Evolutionary conservation across 768 basidiomycete genomes (phyloP), one percentile per base, ranked within the genome.

Genomic region (Phanerochaete sordida): DNA sequence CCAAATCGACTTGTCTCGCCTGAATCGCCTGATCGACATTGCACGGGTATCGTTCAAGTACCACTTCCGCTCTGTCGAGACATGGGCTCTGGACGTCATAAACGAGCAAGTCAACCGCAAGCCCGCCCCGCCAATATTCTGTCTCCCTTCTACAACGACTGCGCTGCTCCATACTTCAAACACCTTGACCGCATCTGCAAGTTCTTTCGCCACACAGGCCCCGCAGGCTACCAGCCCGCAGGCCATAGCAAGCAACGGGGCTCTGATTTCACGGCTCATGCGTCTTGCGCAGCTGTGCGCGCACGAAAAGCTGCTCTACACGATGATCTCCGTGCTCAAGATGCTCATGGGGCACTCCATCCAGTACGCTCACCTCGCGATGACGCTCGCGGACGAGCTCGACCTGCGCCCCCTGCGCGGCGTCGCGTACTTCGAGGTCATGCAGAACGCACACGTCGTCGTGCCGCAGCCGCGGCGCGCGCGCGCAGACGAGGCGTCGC

Each of bases 51-150:
- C 87, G 27, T 84, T 84, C 75, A 91, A 90, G 73, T 91, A 91
- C 65, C 79, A 82, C 24, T 90, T 90, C 81, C 87, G 84, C 69
- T 81, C 84, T 9, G 70, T 87, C 31, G 90, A 91, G 69, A 84
- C 82, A 1, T 91, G 89, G 89, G 82, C 87, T 1, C 77, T 91
- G 21, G 85, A 88, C 62, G 84, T 80, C n/a, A 85, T 91, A 49
- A 84, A 87, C 62, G 83, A 85, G 66, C 85, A 81, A 60, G 81
- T 89, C 24, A 83, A 83, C 61, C 80, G 77, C 53, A 83, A 82
- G 65, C 78, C 80, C 27, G 82, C 81, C 1, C 81, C 84, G 1
- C 73, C 84, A 62, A 72, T 83, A 53, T 75, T 74, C 45, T 67
- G 75, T 35, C 76, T 78, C 45, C 76, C 79, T 13, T 52, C 72